Base-by-base conservation (phyloP, 2,329 filamentous ascomycete species). In the Neonectria faginata region DNA sequence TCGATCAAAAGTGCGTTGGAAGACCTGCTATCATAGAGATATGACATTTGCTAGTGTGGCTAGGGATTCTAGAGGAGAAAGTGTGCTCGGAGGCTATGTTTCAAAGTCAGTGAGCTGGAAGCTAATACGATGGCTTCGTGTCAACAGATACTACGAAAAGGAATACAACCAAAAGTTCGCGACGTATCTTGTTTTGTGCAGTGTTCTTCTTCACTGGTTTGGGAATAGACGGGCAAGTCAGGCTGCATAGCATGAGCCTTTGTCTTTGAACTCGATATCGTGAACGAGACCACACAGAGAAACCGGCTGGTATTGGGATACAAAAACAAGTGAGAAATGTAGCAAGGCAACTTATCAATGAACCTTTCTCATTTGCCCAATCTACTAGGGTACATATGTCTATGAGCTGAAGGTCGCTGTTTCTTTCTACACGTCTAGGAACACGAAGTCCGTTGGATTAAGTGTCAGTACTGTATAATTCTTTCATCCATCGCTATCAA, bases 181-280 rank as follows among this genome's bases (percentile, higher is more conserved):
- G 31, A 41, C 52, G 39, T 58, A 8, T 47, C 45, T 25, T 25
- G 25, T 25, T 59, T 59, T 60, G 20, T 22, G 41, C 56, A 33
- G 76, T 29, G 39, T 84, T 78, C 64, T 82, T 79, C 18, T 71
- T 69, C 0, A 76, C 79, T 6, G 86, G 79, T 31, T 70, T 83
- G 78, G 81, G 79, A 6, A 91, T 89, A 2, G 20, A 97, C 89
- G 73, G 97, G 93, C 66, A 94, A 80, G 65, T 85, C 84, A 82
- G 94, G 93, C 82, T 39, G 8, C 16, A n/a, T 6, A n/a, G 14
- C 36, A n/a, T 39, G 12, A 14, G 36, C 16, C 36, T 39, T 39
- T 39, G 36, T 39, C 36, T 39, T n/a, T 39, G 36, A 16, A n/a
- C 59, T 88, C 84, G 22, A 97, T 86, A 78, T 94, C 90, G 67